Percentiles rank a stretch among this genome's conserved stretches.
phyloP scores from a whole-genome alignment of 2,329 filamentous ascomycete genomes.

The Ophiosphaerella narmari region DNA sequence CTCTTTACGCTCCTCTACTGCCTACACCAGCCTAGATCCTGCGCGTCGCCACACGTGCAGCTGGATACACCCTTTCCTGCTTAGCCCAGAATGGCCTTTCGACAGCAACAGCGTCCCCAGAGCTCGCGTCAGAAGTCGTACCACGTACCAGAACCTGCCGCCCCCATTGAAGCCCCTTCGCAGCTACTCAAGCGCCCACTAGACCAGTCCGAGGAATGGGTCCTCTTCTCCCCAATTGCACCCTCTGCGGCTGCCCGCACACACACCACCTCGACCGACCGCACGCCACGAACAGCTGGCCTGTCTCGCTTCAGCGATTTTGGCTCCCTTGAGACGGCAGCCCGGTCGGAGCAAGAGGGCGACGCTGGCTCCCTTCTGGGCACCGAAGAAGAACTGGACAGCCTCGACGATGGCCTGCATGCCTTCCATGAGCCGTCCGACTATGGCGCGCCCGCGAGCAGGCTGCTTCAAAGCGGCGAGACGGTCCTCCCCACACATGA shows the following conservation, averaged over 20 bases:
- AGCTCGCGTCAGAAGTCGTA: conserved; percentile 42
- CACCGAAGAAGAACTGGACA: conserved; percentile 75
- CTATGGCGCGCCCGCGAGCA: conserved; percentile 48
- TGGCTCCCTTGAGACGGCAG: conserved; percentile 74
- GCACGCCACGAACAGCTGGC: conserved; percentile 68
- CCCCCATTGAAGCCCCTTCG: conserved; percentile 35
- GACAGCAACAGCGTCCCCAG: conserved; percentile 45
- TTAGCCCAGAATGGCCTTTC: conserved; percentile 41
- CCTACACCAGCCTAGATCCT: too few relatives aligned
- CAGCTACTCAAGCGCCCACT: conserved; percentile 53
- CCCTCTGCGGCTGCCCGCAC: conserved; percentile 71
- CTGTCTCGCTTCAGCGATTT: conserved; percentile 79
- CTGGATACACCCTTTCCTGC: neutral
- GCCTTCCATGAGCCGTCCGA: conserved; percentile 74
- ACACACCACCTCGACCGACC: conserved; percentile 67
- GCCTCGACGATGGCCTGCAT: conserved; percentile 86
- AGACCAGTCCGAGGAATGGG: conserved; percentile 89
- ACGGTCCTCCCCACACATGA: conserved; percentile 89
- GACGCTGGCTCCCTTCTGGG: conserved; percentile 50
- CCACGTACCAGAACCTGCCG: conserved; percentile 30
- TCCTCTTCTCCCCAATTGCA: conserved; percentile 75
- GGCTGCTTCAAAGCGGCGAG: conserved; percentile 60
- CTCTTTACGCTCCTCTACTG: too few relatives aligned
- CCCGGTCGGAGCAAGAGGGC: conserved; percentile 57
- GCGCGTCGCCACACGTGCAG: too few relatives aligned